These are phyloP conservation scores for Salvia hispanica DNA, from an alignment of 257 asterid genomes.

Conservation along the genomic window DNA sequence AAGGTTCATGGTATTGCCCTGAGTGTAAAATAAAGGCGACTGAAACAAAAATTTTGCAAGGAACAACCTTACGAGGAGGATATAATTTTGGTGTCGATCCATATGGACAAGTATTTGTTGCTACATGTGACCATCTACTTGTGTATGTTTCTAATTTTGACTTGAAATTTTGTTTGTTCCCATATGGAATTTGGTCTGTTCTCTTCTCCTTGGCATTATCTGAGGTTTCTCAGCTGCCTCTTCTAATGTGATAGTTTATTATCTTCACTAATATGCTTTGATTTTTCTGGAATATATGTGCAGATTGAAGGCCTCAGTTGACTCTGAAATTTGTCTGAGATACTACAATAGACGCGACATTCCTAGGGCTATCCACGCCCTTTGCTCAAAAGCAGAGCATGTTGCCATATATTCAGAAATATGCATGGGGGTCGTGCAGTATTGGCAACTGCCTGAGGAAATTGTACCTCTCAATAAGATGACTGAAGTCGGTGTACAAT, in stretches of 20 bases:
- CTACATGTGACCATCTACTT: slow-evolving; percentile 74
- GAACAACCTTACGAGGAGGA: slow-evolving; percentile 65
- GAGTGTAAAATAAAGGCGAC: slow-evolving; percentile 68
- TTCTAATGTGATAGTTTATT: slow-evolving; percentile 21
- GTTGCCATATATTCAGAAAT: slow-evolving; percentile 55
- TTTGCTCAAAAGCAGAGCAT: slow-evolving; percentile 52
- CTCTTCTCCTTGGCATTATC: slow-evolving; percentile 12
- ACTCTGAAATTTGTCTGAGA: slow-evolving; percentile 50
- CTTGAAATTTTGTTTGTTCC: slow-evolving; percentile 16
- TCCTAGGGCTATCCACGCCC: slow-evolving; percentile 52
- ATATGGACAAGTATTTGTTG: slow-evolving; percentile 67
- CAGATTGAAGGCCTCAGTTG: slow-evolving; percentile 60
- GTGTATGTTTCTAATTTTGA: slow-evolving; percentile 61
- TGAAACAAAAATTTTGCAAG: slow-evolving; percentile 56
- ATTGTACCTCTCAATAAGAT: slow-evolving; percentile 38
- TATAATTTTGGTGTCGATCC: slow-evolving; percentile 68
- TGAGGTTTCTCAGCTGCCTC: slow-evolving; percentile 25
- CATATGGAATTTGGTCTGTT: slow-evolving; percentile 14
- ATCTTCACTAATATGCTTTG: slow-evolving; percentile 24
- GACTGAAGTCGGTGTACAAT: slow-evolving; percentile 42
- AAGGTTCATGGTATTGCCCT: slow-evolving; percentile 88
- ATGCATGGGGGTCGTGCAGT: slow-evolving; percentile 62
- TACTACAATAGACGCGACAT: slow-evolving; percentile 65
- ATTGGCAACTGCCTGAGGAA: slow-evolving; percentile 63
- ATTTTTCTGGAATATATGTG: slow-evolving; percentile 32